A percentile compares a stretch with the other conserved stretches of the same genome.
Evolutionary conservation across 2,329 filamentous ascomycete genomes (phyloP).

Genomic region (Zasmidium citrigriseum): DNA sequence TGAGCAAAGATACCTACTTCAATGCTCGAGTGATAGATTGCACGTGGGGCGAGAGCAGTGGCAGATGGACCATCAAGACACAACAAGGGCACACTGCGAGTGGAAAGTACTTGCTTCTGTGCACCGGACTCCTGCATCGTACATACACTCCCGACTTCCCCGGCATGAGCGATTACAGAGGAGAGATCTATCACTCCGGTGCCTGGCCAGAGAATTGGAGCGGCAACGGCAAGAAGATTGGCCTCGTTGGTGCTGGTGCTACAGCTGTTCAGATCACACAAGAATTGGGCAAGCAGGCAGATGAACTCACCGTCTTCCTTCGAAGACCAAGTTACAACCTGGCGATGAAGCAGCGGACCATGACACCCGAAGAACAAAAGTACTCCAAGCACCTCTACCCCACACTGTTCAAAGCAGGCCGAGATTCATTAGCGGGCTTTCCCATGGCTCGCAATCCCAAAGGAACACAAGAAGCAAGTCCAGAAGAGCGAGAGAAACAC

Average conservation of each 20-base stretch:
- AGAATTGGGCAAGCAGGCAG: constrained; percentile 33
- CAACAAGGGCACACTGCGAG: constrained; percentile 43
- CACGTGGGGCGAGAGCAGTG: constrained; percentile 50
- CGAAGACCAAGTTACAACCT: constrained; percentile 66
- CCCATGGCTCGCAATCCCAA: constrained; percentile 53
- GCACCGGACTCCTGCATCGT: constrained; percentile 40
- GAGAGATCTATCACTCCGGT: constrained; percentile 42
- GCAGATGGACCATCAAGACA: constrained; percentile 55
- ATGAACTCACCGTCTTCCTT: constrained; percentile 61
- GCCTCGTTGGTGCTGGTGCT: constrained; percentile 45
- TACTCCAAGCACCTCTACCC: constrained; percentile 44
- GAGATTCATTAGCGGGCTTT: constrained; percentile 51
- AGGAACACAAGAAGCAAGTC: constrained; percentile 50
- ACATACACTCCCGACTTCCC: constrained; percentile 41
- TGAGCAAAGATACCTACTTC: constrained; percentile 61
- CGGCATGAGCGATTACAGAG: constrained; percentile 41
- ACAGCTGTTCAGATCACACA: constrained; percentile 44
- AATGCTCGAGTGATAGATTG: constrained; percentile 57
- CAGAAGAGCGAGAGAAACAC: constrained; percentile 44
- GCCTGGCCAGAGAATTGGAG: constrained; percentile 40
- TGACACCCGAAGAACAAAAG: constrained; percentile 53
- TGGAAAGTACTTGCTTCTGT: constrained; percentile 40
- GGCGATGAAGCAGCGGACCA: constrained; percentile 56
- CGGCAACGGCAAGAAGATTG: constrained; percentile 40
- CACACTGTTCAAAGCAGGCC: constrained; percentile 46